Conservation (phyloP, 73 alveolate genomes). For the Stentor roeselii region DNA sequence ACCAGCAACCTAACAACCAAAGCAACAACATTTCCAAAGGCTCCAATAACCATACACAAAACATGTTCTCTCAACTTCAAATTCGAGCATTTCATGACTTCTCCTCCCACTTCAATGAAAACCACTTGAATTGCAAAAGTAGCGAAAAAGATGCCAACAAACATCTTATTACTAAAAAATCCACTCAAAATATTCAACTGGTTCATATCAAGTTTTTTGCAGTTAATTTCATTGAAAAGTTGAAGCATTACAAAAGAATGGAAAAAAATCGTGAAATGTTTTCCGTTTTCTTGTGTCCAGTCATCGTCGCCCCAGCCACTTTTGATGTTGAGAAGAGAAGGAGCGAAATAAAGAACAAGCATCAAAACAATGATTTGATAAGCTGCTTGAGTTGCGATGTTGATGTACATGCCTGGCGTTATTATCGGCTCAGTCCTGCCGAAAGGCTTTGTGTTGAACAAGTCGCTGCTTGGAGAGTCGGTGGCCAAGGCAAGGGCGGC, state of each 20-base stretch:
- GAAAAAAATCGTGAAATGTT: slow-evolving; percentile 73
- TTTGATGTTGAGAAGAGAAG: slow-evolving; percentile 14
- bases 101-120: slow-evolving; percentile 75
- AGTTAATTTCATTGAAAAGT: slow-evolving; percentile 69
- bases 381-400: slow-evolving; percentile 73
- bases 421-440: slow-evolving; percentile 77
- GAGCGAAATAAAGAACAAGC: slow-evolving; percentile 58
- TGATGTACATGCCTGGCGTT: slow-evolving; percentile 88
- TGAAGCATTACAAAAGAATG: slow-evolving; percentile 68
- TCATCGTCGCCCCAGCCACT: slow-evolving; percentile 43
- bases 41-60: slow-evolving; percentile 59
- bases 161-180: slow-evolving; percentile 23
- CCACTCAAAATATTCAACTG: slow-evolving; percentile 22
- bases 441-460: slow-evolving; percentile 76
- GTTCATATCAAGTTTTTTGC: slow-evolving; percentile 48
- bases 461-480: slow-evolving; percentile 86
- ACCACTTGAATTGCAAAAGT: slow-evolving; percentile 62
- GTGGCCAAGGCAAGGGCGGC: slow-evolving; percentile 94
- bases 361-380: slow-evolving; percentile 71
- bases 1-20: slow-evolving; percentile 14
- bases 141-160: slow-evolving; percentile 22
- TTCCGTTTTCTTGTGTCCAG: slow-evolving; percentile 50
- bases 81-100: slow-evolving; percentile 67
- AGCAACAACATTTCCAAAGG: background rate
- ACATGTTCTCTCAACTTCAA: slow-evolving; percentile 51